Evolutionary conservation across 1,284 basidiomycete species (phyloP).

Genomic region (Ganoderma lingzhi): DNA sequence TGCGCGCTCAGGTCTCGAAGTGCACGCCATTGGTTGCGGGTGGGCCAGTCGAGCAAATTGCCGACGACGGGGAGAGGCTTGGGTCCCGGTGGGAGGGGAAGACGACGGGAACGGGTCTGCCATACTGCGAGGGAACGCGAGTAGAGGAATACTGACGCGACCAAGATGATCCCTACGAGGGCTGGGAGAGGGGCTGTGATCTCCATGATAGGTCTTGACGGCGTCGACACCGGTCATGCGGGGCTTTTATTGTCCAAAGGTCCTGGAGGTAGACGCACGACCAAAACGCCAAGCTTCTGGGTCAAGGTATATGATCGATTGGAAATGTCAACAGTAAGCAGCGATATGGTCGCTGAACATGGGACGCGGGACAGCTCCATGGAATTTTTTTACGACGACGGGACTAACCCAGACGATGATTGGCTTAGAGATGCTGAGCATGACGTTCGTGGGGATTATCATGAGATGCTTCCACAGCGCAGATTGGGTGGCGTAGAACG

Average conservation of each 20-base stretch:
- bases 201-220: not conserved
- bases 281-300: not conserved
- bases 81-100: constrained; percentile 18
- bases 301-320: not conserved
- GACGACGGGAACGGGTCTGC: not conserved
- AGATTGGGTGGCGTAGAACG: not conserved
- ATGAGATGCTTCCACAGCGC: no score
- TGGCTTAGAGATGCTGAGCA: not conserved
- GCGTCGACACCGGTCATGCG: not conserved
- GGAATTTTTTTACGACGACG: not conserved
- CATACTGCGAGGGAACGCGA: not conserved
- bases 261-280: not conserved
- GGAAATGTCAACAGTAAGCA: not conserved
- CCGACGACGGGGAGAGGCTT: constrained; percentile 8
- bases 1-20: constrained; percentile 1
- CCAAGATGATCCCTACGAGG: not conserved
- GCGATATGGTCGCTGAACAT: not conserved
- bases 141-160: not conserved
- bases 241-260: not conserved
- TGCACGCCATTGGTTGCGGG: not conserved
- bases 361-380: not conserved
- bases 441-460: not conserved
- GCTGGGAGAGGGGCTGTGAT: not conserved
- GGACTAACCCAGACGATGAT: not conserved
- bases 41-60: constrained; percentile 11